These are phyloP conservation scores for Calonectria pauciramosa DNA, from an alignment of 2,329 filamentous ascomycete species.

Conservation along the genomic window DNA sequence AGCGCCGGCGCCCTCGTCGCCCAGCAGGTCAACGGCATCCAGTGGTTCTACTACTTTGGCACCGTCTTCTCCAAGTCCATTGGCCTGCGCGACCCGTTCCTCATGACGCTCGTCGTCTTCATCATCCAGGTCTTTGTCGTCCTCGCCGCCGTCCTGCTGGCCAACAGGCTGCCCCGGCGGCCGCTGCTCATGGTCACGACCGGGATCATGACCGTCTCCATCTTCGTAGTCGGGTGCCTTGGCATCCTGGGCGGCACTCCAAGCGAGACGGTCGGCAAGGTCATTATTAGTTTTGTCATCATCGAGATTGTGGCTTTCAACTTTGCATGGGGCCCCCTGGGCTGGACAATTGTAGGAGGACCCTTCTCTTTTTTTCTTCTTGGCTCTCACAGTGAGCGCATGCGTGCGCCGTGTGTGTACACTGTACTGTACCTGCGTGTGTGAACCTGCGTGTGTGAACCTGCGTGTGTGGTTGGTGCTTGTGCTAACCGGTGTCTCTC, in stretches of 20 bases:
- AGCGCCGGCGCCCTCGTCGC: constrained; percentile 59
- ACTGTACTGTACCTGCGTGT: no score
- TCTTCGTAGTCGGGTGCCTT: constrained; percentile 58
- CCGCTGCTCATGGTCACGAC: constrained; percentile 55
- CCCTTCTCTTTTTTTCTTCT: neutral
- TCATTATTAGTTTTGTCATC: constrained; percentile 57
- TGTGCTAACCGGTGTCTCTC: neutral
- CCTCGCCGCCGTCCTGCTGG: constrained; percentile 53
- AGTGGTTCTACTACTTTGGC: constrained; percentile 61
- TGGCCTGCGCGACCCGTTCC: constrained; percentile 56
- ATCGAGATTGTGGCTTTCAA: constrained; percentile 60
- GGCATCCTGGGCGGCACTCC: constrained; percentile 50
- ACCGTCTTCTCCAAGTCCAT: constrained; percentile 59
- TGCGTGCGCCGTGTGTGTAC: neutral
- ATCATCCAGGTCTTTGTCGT: constrained; percentile 60
- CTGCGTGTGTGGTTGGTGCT: neutral
- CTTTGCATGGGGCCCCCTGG: constrained; percentile 57
- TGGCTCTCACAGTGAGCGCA: neutral
- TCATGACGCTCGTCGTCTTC: constrained; percentile 58
- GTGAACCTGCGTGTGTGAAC: no score
- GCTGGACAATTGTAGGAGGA: constrained; percentile 53
- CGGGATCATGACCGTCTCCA: constrained; percentile 54
- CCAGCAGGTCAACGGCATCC: constrained; percentile 64
- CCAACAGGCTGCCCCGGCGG: constrained; percentile 56
- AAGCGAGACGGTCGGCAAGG: constrained; percentile 50